A percentile compares a stretch with the other conserved stretches of the same genome.
Conservation (phyloP, 371 early-diverging fungal species). For the Lichtheimia corymbifera region DNA sequence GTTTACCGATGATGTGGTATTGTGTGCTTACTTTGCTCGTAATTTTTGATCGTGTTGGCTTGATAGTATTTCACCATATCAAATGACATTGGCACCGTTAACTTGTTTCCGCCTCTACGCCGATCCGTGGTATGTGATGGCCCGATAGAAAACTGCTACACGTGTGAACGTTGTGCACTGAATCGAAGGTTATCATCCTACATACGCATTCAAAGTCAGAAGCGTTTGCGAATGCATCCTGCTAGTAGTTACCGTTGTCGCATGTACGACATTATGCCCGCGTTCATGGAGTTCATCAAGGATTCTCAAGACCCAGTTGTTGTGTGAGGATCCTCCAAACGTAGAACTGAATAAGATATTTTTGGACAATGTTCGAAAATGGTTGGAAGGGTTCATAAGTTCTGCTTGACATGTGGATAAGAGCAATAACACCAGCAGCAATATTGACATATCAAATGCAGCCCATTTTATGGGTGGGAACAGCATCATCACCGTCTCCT, state of each 20-base stretch:
- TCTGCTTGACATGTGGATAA: background rate
- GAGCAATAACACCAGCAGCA: too few relatives aligned
- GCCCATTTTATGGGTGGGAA: too few relatives aligned
- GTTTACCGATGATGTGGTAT: too few relatives aligned
- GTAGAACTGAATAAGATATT: constrained; percentile 10
- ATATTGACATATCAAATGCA: too few relatives aligned
- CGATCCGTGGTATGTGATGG: too few relatives aligned
- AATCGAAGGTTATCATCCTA: background rate
- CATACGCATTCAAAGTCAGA: background rate
- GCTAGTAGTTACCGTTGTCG: constrained; percentile 7
- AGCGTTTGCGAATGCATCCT: too few relatives aligned
- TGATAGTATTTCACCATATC: constrained; percentile 9
- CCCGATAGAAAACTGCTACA: constrained; percentile 20
- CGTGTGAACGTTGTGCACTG: too few relatives aligned
- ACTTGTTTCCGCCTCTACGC: constrained; percentile 15
- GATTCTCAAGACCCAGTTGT: constrained; percentile 14
- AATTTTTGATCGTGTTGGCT: background rate
- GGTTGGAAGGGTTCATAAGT: background rate
- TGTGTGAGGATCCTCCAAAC: constrained; percentile 16
- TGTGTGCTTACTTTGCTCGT: too few relatives aligned
- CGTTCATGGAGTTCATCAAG: constrained; percentile 9
- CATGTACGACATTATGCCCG: constrained; percentile 13
- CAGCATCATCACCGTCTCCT: too few relatives aligned
- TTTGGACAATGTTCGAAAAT: constrained; percentile 2
- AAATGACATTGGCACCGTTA: constrained; percentile 10